Percentiles rank a stretch among this genome's conserved stretches.
Evolutionary conservation across 352 stramenopile genomes (phyloP).

Genomic region (Saprolegnia diclina): DNA sequence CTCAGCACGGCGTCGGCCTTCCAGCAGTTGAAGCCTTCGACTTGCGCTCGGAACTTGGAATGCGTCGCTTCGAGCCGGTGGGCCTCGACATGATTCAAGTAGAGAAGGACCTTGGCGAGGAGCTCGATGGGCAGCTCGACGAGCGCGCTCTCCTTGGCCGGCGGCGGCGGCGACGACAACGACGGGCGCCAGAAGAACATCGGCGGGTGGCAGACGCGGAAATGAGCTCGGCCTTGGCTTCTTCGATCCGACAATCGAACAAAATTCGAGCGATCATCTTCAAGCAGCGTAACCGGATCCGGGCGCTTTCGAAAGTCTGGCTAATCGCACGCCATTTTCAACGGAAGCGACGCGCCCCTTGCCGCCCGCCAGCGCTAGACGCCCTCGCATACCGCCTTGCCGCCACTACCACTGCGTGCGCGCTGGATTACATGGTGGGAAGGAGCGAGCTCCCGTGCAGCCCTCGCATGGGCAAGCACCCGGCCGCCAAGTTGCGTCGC

Average conservation of each 20-base stretch:
- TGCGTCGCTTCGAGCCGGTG: constrained; percentile 16
- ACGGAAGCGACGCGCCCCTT: no score
- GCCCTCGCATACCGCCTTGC: no score
- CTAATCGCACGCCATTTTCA: neutral
- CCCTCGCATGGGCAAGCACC: no score
- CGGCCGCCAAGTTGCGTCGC: no score
- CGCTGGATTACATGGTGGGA: no score
- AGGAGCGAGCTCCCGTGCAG: no score
- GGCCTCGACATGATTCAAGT: constrained; percentile 9
- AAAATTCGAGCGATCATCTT: constrained; percentile 8
- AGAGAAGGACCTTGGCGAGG: constrained; percentile 5
- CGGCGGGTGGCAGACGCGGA: neutral
- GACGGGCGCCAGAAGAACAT: constrained; percentile 23
- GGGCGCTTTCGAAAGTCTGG: neutral
- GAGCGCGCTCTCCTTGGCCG: neutral
- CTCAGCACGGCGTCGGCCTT: constrained; percentile 1
- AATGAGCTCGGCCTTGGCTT: constrained; percentile 1
- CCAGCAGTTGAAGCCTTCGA: constrained; percentile 27
- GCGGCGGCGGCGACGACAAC: neutral
- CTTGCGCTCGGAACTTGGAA: constrained; percentile 11
- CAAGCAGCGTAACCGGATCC: constrained; percentile 2
- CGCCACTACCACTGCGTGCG: no score
- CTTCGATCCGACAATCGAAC: neutral
- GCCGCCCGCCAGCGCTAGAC: no score
- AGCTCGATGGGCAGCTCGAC: constrained; percentile 15